A percentile compares a stretch with the other conserved stretches of the same genome.
Evolutionary conservation across 2,329 filamentous ascomycete genomes (phyloP).

Genomic region (Penicillium freii): DNA sequence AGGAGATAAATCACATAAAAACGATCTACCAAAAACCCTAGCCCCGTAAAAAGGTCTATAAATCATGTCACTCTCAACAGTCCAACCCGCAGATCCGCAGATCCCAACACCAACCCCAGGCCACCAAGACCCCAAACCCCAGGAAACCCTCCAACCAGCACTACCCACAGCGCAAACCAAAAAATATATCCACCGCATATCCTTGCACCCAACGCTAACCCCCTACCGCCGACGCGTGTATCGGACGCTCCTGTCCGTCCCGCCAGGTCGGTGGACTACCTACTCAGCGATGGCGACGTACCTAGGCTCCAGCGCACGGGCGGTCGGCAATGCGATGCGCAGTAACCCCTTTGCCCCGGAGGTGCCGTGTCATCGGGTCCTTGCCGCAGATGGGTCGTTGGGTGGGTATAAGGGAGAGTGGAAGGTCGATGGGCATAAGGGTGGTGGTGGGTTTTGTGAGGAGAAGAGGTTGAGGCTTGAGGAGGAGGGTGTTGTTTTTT

Average conservation of each 20-base stretch:
- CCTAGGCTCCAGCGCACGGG: slow-evolving; percentile 68
- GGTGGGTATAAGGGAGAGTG: slow-evolving; percentile 54
- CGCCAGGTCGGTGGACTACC: slow-evolving; percentile 70
- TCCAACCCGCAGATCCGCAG: neutral
- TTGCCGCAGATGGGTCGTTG: slow-evolving; percentile 65
- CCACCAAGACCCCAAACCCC: neutral
- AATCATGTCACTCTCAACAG: neutral
- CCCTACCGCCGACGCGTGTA: slow-evolving; percentile 60
- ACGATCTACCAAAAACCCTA: neutral
- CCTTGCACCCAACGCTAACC: slow-evolving; percentile 47
- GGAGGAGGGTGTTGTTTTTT: slow-evolving; percentile 39
- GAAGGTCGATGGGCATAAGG: slow-evolving; percentile 45
- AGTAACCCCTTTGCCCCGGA: slow-evolving; percentile 78
- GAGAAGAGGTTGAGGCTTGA: slow-evolving; percentile 37
- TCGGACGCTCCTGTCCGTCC: slow-evolving; percentile 72
- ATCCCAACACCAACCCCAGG: neutral
- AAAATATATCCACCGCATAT: slow-evolving; percentile 43
- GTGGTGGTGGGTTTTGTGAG: slow-evolving; percentile 32
- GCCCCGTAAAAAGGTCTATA: neutral
- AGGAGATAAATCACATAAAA: neutral
- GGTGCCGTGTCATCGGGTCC: slow-evolving; percentile 78
- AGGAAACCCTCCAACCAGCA: neutral
- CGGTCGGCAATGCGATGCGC: slow-evolving; percentile 73
- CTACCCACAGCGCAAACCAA: slow-evolving; percentile 7
- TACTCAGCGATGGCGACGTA: slow-evolving; percentile 70